Percentiles rank a stretch among this genome's conserved stretches.
Conservation (phyloP, 2,329 filamentous ascomycete genomes). For the Fusarium sp. region DNA sequence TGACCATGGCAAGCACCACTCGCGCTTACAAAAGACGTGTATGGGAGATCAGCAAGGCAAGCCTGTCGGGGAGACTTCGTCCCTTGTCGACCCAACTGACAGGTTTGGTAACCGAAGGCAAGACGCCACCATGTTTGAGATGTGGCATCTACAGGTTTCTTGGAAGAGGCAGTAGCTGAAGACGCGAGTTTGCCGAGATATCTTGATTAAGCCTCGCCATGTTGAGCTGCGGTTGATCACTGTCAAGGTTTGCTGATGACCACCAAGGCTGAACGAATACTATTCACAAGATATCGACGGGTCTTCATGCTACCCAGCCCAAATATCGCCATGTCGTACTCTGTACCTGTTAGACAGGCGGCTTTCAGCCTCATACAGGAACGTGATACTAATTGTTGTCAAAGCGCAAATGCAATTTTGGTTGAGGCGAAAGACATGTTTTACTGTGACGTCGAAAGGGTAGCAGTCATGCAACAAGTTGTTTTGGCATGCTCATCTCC, state of each 20-base stretch:
- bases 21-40: background rate
- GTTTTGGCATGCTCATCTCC: background rate
- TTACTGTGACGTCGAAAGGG: background rate
- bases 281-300: background rate
- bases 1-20: slow-evolving; percentile 5
- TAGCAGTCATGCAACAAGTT: background rate
- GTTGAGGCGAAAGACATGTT: background rate
- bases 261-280: background rate
- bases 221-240: background rate
- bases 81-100: slow-evolving; percentile 22
- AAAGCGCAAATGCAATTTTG: slow-evolving; percentile 8
- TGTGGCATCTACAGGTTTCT: background rate
- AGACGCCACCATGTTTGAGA: slow-evolving; percentile 37
- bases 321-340: background rate
- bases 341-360: background rate
- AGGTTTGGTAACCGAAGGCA: slow-evolving; percentile 41
- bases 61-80: slow-evolving; percentile 8
- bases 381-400: background rate
- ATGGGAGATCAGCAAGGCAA: slow-evolving; percentile 6
- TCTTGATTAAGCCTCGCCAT: background rate
- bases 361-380: slow-evolving; percentile 5
- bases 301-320: background rate
- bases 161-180: background rate
- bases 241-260: background rate
- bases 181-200: slow-evolving; percentile 20